phyloP scores from a whole-genome alignment of 1,284 basidiomycete species.

The Cutaneotrichosporon cavernicola region DNA sequence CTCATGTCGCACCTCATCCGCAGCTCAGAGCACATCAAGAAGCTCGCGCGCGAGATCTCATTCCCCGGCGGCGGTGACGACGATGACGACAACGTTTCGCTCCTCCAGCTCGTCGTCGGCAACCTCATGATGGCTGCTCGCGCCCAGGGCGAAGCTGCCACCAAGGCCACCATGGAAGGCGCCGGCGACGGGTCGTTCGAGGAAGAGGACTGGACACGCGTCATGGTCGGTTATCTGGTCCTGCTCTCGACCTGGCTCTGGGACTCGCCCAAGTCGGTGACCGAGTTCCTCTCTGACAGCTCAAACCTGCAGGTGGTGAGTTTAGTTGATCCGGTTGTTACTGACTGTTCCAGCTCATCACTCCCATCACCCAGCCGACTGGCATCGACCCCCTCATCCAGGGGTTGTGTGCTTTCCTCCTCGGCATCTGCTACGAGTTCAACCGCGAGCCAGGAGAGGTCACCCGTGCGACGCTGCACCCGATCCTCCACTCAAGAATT shows the following conservation, averaged over 20 bases:
- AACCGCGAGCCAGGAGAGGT: conserved; percentile 90
- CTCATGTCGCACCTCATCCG: conserved; percentile 58
- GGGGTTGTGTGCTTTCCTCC: conserved; percentile 84
- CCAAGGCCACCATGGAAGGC: conserved; percentile 46
- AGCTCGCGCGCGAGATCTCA: conserved; percentile 56
- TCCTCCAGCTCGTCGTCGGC: conserved; percentile 60
- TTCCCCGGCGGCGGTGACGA: conserved; percentile 50
- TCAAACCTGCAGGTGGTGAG: conserved; percentile 85
- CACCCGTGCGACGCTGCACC: conserved; percentile 78
- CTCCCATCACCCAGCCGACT: conserved; percentile 86
- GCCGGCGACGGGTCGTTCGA: conserved; percentile 44
- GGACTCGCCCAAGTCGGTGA: conserved; percentile 85
- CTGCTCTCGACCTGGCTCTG: conserved; percentile 91
- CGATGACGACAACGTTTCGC: conserved; percentile 57
- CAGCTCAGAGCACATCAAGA: conserved; percentile 59
- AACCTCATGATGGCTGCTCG: conserved; percentile 64
- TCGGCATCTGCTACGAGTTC: conserved; percentile 93
- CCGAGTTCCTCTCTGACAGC: conserved; percentile 81
- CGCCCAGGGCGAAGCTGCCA: conserved; percentile 56
- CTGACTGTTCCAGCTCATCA: conserved; percentile 66
- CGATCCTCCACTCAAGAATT: conserved; percentile 74
- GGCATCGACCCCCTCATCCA: conserved; percentile 85
- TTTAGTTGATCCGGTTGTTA: conserved; percentile 26
- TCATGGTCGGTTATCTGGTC: conserved; percentile 81
- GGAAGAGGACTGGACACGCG: conserved; percentile 75